Conservation (phyloP, 2,329 filamentous ascomycete genomes). For the Neofusicoccum ribis region DNA sequence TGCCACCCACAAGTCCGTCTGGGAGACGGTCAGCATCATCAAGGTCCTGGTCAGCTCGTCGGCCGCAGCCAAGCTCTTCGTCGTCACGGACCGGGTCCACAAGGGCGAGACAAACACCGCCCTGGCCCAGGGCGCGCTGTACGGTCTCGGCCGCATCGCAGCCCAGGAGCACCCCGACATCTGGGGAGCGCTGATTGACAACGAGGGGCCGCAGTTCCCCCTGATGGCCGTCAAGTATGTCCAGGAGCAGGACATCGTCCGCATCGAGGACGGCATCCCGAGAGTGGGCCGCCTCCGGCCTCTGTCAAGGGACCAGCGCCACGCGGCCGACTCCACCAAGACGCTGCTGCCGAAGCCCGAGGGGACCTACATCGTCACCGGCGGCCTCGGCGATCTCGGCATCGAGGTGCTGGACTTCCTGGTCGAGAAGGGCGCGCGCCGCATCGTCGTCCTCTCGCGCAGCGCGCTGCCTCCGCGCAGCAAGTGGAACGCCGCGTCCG, state of each 20-base stretch:
- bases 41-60: slow-evolving; percentile 22
- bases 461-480: slow-evolving; percentile 38
- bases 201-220: slow-evolving; percentile 34
- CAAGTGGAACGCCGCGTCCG: slow-evolving; percentile 28
- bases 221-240: slow-evolving; percentile 42
- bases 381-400: slow-evolving; percentile 44
- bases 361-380: slow-evolving; percentile 48
- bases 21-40: slow-evolving; percentile 27
- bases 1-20: slow-evolving; percentile 25
- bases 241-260: slow-evolving; percentile 38
- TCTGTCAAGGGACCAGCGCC: slow-evolving; percentile 25
- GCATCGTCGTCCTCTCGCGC: slow-evolving; percentile 45
- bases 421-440: slow-evolving; percentile 42
- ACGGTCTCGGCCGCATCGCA: slow-evolving; percentile 42
- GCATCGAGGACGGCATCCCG: slow-evolving; percentile 42
- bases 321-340: slow-evolving; percentile 11
- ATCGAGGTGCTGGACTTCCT: slow-evolving; percentile 41
- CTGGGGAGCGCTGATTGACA: slow-evolving; percentile 43
- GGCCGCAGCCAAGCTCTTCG: slow-evolving; percentile 29
- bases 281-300: slow-evolving; percentile 35
- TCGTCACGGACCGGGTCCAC: slow-evolving; percentile 31
- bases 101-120: slow-evolving; percentile 30
- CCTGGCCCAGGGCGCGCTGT: slow-evolving; percentile 38
- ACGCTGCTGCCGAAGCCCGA: slow-evolving; percentile 29
- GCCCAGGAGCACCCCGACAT: slow-evolving; percentile 41